phyloP scores from a whole-genome alignment of 345 rosid genomes.

The Linum lewisii region DNA sequence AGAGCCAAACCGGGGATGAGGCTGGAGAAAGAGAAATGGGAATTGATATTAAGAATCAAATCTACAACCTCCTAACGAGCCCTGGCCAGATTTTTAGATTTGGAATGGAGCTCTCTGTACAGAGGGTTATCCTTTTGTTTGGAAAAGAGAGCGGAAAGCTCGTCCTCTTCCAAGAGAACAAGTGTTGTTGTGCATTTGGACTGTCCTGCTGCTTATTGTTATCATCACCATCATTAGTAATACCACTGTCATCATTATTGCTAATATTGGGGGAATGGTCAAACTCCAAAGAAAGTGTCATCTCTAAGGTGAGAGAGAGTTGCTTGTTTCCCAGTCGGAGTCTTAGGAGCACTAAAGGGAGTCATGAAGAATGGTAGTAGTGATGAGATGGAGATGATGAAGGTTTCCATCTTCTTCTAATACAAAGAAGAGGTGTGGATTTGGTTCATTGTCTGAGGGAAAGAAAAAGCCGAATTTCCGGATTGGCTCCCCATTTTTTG shows the following conservation, averaged over 20 bases:
- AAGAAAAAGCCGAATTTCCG: constrained; percentile 13
- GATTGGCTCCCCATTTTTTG: background rate
- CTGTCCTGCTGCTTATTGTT: constrained; percentile 39
- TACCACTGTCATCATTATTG: background rate
- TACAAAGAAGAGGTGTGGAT: constrained; percentile 31
- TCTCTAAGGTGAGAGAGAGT: background rate
- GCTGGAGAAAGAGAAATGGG: constrained; percentile 55
- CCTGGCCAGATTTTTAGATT: constrained; percentile 21
- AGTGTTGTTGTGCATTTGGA: too few species aligned
- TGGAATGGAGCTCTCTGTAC: constrained; percentile 13
- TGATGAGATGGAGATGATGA: too few species aligned
- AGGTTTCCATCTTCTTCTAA: constrained; percentile 45
- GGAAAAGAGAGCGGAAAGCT: constrained; percentile 33
- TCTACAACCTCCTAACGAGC: constrained; percentile 59
- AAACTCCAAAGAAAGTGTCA: too few species aligned
- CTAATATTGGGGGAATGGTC: too few species aligned
- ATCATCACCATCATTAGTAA: background rate
- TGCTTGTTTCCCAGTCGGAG: constrained; percentile 1
- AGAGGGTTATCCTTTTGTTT: constrained; percentile 37
- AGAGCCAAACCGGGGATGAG: constrained; percentile 66
- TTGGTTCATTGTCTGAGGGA: constrained; percentile 28
- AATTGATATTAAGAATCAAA: constrained; percentile 67
- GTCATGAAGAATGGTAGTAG: constrained; percentile 26
- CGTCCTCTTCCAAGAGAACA: constrained; percentile 68
- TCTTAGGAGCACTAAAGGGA: constrained; percentile 54